A percentile compares a stretch with the other conserved stretches of the same genome.
Evolutionary conservation across 352 stramenopile species (phyloP).

Genomic region (Albugo candida): DNA sequence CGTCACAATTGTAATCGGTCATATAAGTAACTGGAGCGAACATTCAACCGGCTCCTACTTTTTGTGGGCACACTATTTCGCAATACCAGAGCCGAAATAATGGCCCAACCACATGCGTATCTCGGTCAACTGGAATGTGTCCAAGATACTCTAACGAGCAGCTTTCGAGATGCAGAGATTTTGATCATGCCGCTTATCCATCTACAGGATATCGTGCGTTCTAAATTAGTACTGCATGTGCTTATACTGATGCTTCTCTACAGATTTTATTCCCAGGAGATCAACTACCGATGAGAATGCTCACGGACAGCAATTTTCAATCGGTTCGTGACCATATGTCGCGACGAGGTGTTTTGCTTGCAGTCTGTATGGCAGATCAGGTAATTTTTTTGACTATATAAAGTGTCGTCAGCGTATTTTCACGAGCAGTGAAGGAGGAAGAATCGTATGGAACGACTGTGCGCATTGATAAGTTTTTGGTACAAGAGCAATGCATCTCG

Average conservation of each 20-base stretch:
- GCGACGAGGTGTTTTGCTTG: conserved; percentile 27
- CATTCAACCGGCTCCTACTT: no score
- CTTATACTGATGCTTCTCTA: not conserved
- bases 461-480: conserved; percentile 37
- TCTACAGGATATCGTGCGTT: conserved; percentile 48
- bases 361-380: conserved; percentile 34
- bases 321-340: conserved; percentile 24
- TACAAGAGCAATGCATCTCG: conserved; percentile 17
- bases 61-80: no score
- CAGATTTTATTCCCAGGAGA: conserved; percentile 73
- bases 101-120: conserved; percentile 31
- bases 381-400: conserved; percentile 1
- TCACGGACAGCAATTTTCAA: conserved; percentile 31
- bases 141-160: conserved; percentile 19
- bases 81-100: conserved; percentile 3
- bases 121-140: conserved; percentile 48
- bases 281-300: conserved; percentile 48
- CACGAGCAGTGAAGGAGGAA: conserved; percentile 9
- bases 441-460: conserved; percentile 41
- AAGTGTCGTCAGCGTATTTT: not conserved
- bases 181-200: conserved; percentile 47
- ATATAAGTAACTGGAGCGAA: no score
- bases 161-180: conserved; percentile 26
- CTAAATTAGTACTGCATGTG: not conserved
- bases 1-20: no score